A percentile compares a stretch with the other conserved stretches of the same genome.
Evolutionary conservation across 441 rosid genomes (phyloP).

Genomic region (Eutrema salsugineum): DNA sequence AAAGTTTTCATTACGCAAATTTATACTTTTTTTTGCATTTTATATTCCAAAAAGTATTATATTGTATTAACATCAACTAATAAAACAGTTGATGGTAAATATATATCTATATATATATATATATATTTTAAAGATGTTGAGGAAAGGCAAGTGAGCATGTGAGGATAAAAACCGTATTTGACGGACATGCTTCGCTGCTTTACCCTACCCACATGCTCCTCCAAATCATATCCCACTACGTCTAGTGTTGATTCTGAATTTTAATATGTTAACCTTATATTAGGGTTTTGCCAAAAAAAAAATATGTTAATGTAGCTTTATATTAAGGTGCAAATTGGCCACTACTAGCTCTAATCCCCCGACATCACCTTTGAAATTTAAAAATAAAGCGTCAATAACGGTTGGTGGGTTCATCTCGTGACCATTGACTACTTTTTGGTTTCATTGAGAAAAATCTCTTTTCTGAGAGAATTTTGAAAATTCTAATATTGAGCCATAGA

Average conservation of each 20-base stretch:
- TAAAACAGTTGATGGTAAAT: too few relatives aligned
- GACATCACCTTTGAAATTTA: constrained; percentile 20
- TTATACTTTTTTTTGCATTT: too few relatives aligned
- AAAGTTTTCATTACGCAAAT: too few relatives aligned
- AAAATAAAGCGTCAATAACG: constrained; percentile 26
- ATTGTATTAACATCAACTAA: too few relatives aligned
- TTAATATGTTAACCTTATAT: not conserved
- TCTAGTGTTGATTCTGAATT: not conserved
- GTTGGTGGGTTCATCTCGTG: constrained; percentile 24
- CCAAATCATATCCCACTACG: constrained; percentile 16
- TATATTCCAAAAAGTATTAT: too few relatives aligned
- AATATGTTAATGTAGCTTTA: not conserved
- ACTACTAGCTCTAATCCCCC: not conserved
- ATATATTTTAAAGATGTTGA: too few relatives aligned
- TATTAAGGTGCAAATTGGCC: constrained; percentile 19
- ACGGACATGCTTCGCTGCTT: constrained; percentile 34
- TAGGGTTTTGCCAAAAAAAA: not conserved
- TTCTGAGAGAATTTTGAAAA: not conserved
- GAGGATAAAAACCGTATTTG: not conserved
- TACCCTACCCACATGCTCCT: constrained; percentile 19
- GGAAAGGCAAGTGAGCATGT: constrained; percentile 11
- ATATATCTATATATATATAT: too few relatives aligned
- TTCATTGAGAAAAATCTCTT: not conserved
- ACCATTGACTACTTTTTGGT: constrained; percentile 24
- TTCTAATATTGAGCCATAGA: not conserved